Conservation (phyloP, 345 rosid genomes). For the Corchorus olitorius region DNA sequence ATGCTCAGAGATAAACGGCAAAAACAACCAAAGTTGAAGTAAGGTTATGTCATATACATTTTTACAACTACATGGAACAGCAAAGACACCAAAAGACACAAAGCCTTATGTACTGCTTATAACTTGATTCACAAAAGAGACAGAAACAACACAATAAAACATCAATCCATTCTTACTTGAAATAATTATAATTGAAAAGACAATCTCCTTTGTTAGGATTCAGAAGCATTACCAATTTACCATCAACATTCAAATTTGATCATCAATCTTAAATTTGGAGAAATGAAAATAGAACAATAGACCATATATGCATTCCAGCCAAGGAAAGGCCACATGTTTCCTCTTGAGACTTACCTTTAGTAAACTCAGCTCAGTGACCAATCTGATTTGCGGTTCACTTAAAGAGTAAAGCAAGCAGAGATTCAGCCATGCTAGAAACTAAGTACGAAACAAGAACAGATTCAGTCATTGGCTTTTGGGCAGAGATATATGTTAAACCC, state of each 20-base stretch:
- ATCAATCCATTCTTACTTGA: background rate
- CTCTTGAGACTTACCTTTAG: conserved; percentile 4
- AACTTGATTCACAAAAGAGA: background rate
- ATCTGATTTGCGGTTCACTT: background rate
- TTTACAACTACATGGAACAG: background rate
- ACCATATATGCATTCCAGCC: background rate
- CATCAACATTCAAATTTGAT: background rate
- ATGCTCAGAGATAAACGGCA: background rate
- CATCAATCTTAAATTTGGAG: background rate
- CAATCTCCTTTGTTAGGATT: background rate
- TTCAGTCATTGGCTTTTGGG: too few species aligned
- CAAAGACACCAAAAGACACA: conserved; percentile 4
- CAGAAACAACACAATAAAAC: background rate
- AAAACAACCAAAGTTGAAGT: background rate
- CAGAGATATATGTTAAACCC: too few species aligned
- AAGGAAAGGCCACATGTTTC: background rate
- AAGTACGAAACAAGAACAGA: background rate
- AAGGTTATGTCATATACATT: background rate
- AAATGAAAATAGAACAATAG: background rate
- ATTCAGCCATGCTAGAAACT: background rate
- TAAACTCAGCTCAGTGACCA: background rate
- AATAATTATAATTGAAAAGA: too few species aligned
- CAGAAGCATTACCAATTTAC: background rate
- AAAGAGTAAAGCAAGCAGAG: background rate
- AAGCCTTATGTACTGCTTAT: background rate